Evolutionary conservation across 306 rosid species (phyloP).

Genomic region (Rosa rugosa): DNA sequence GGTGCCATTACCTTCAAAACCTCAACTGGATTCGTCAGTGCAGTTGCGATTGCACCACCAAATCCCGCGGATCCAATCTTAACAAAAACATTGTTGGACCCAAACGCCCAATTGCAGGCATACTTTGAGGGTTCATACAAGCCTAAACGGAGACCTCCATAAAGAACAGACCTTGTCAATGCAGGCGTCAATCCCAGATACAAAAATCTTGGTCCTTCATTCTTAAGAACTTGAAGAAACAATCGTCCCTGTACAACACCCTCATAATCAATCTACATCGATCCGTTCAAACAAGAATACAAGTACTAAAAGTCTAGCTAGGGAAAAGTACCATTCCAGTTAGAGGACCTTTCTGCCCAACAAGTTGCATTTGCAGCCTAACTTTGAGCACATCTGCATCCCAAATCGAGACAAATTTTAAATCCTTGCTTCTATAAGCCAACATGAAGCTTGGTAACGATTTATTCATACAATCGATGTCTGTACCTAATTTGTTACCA

Average conservation of each 20-base stretch:
- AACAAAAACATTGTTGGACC: conserved; percentile 72
- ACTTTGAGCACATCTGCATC: conserved; percentile 91
- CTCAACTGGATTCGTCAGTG: conserved; percentile 88
- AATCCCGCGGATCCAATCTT: conserved; percentile 85
- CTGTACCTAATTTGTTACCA: background rate
- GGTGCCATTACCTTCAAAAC: conserved; percentile 69
- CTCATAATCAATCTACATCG: conserved; percentile 13
- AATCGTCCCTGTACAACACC: conserved; percentile 59
- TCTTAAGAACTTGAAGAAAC: conserved; percentile 53
- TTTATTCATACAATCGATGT: background rate
- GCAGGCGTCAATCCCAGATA: conserved; percentile 89
- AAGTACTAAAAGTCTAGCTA: conserved; percentile 17
- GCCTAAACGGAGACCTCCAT: conserved; percentile 97
- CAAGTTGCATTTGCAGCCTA: conserved; percentile 98
- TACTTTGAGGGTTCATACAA: conserved; percentile 91
- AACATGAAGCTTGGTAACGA: background rate
- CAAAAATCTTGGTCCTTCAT: conserved; percentile 85
- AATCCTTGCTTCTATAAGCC: background rate
- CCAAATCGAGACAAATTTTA: conserved; percentile 28
- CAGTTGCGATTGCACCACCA: conserved; percentile 83
- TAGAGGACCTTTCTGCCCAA: conserved; percentile 89
- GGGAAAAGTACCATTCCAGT: conserved; percentile 75
- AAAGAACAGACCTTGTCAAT: conserved; percentile 80
- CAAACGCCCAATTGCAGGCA: conserved; percentile 79
- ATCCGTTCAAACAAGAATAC: conserved; percentile 31